A percentile compares a stretch with the other conserved stretches of the same genome.
Conservation (phyloP, 768 basidiomycete genomes). For the Leccinum subgranulosum region DNA sequence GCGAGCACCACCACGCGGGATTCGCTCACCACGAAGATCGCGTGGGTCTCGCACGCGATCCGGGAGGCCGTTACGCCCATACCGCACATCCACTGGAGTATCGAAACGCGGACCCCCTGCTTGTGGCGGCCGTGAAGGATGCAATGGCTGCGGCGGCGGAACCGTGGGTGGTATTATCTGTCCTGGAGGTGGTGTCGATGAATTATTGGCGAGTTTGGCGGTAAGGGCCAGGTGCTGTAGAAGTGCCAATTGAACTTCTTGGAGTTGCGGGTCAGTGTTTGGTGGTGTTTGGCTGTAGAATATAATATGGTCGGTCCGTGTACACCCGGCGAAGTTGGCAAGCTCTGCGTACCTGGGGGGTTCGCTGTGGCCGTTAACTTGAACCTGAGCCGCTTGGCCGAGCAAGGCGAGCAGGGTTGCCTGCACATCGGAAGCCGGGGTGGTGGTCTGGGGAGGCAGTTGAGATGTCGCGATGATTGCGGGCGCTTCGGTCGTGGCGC, state of each 20-base stretch:
- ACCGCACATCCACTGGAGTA: slow-evolving; percentile 38
- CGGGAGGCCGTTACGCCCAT: slow-evolving; percentile 24
- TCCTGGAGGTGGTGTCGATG: slow-evolving; percentile 20
- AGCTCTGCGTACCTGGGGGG: slow-evolving; percentile 34
- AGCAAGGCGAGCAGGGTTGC: slow-evolving; percentile 68
- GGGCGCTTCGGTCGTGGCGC: slow-evolving; percentile 33
- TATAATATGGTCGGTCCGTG: slow-evolving; percentile 2
- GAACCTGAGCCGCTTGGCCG: slow-evolving; percentile 59
- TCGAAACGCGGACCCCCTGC: slow-evolving; percentile 28
- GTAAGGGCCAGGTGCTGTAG: slow-evolving; percentile 75
- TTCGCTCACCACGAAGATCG: slow-evolving; percentile 52
- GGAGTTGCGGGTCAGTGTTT: slow-evolving; percentile 49
- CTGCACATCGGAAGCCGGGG: slow-evolving; percentile 41
- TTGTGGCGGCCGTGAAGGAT: background rate
- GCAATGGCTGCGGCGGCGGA: slow-evolving; percentile 22
- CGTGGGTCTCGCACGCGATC: slow-evolving; percentile 45
- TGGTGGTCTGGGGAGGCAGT: slow-evolving; percentile 24
- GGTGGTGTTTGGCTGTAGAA: slow-evolving; percentile 55
- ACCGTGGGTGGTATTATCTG: slow-evolving; percentile 25
- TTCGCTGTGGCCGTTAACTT: slow-evolving; percentile 34
- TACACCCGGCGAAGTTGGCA: background rate
- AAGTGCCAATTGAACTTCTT: slow-evolving; percentile 61
- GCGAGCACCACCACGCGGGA: slow-evolving; percentile 51
- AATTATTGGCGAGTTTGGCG: slow-evolving; percentile 41
- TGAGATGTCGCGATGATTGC: slow-evolving; percentile 26